These are phyloP conservation scores for Cladorrhinum sp. DNA, from an alignment of 2,329 filamentous ascomycete species.

Conservation along the genomic window DNA sequence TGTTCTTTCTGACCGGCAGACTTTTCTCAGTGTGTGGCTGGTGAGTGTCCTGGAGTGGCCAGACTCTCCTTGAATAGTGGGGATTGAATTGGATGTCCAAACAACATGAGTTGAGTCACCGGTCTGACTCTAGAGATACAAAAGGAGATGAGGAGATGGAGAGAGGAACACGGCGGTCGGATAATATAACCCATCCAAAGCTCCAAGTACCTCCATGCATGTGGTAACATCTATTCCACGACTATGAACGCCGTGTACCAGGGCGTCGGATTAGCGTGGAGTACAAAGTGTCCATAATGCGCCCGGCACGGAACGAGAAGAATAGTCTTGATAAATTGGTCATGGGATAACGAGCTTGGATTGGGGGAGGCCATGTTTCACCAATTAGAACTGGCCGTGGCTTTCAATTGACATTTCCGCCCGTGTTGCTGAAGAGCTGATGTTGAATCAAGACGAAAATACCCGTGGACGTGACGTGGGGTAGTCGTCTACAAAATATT, in stretches of 20 bases:
- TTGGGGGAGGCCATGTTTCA: too few relatives aligned
- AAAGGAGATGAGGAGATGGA: background rate
- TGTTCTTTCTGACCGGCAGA: background rate
- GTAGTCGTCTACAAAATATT: background rate
- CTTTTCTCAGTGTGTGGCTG: background rate
- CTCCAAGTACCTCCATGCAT: background rate
- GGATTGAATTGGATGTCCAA: too few relatives aligned
- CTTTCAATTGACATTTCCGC: background rate
- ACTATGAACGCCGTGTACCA: background rate
- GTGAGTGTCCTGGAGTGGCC: background rate
- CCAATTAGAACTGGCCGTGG: too few relatives aligned
- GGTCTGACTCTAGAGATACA: background rate
- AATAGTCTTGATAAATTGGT: background rate
- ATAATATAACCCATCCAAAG: background rate
- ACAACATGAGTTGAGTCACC: background rate
- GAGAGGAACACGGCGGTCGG: background rate
- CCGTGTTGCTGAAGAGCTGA: background rate
- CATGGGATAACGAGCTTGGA: background rate
- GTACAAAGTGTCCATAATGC: background rate
- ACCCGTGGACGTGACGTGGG: background rate
- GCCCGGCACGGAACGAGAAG: background rate
- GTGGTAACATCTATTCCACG: background rate
- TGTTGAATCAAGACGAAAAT: background rate
- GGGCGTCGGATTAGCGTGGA: background rate
- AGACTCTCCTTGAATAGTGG: too few relatives aligned